Evolutionary conservation across 2,329 filamentous ascomycete species (phyloP), one percentile per base, ranked within the genome.

Genomic region (Diplodia mutila): DNA sequence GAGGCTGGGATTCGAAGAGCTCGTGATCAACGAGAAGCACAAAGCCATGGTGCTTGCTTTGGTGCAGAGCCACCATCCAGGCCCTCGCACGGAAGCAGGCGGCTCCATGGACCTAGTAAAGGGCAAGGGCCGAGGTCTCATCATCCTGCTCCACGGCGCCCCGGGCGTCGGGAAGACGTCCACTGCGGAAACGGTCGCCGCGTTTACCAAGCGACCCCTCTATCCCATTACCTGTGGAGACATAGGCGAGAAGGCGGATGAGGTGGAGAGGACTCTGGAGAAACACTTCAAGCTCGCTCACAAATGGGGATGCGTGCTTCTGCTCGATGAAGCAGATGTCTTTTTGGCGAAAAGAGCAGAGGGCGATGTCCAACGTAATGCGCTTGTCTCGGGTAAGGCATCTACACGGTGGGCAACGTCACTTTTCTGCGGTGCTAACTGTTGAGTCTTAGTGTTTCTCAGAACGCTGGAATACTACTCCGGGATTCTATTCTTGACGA

Each of bases 401-500:
- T 11, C 11, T 9, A 3, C 32, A 34, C 11, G 3, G 32, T 2
- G 32, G 11, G 32, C 32, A 7, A 34, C 11, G 8, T 7, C 11
- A 9, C 11, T 29, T 7, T 29, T 29, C 29, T 7, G 29, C 7
- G 7, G 29, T 12, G 32, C 32, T 34, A 34, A 34, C 11, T 9
- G 16, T 18, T 18, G 4, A 1, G 14, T 52, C 4, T 55, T 27
- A 71, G 72, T 61, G 0, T 68, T 68, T 29, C 55, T 68, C 4
- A 27, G 67, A 12, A 21, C n/a, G 9, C 32, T 68, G 23, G 67
- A 68, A 21, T 68, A 66, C 25, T 66, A 61, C 25, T 21, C 66
- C 11, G 76, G 76, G 39, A 73, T 74, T 46, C 72, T 79, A 61
- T 77, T 78, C 55, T 70, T 79, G 6, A 78, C 77, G 6, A 78